Evolutionary conservation across 192 early-diverging fungal genomes (phyloP).

Genomic region (Coemansia sp.): DNA sequence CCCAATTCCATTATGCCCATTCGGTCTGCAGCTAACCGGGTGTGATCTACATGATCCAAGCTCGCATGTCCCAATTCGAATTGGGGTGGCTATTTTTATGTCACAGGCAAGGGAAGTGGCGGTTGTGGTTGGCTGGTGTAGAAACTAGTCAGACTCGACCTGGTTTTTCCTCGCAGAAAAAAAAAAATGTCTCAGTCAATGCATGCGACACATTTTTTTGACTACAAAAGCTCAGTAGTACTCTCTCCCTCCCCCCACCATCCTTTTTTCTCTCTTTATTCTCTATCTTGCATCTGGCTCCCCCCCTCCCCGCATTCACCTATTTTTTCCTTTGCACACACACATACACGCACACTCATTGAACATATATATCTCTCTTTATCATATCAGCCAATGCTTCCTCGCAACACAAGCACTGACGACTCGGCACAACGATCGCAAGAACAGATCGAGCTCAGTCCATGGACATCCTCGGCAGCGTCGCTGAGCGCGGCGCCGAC

Average conservation of each 20-base stretch:
- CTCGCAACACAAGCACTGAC: neutral
- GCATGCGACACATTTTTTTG: too few species aligned
- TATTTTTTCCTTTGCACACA: neutral
- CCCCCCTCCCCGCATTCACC: neutral
- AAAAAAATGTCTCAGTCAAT: neutral
- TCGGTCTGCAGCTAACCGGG: neutral
- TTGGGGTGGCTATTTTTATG: neutral
- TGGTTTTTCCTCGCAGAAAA: neutral
- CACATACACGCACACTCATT: neutral
- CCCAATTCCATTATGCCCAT: neutral
- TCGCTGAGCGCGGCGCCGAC: slow-evolving; percentile 8
- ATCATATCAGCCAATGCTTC: slow-evolving; percentile 7
- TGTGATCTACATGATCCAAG: neutral
- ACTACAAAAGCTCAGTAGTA: neutral
- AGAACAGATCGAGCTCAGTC: slow-evolving; percentile 5
- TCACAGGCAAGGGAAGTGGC: neutral
- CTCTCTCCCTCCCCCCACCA: neutral
- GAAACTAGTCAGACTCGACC: neutral
- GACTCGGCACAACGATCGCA: slow-evolving; percentile 1
- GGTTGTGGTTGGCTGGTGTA: neutral
- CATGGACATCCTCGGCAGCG: neutral
- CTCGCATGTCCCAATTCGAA: neutral
- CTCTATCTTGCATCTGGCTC: neutral
- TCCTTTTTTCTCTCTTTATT: neutral
- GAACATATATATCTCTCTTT: neutral